phyloP scores from a whole-genome alignment of 2,329 filamentous ascomycete genomes.

The Dendryphion nanum region DNA sequence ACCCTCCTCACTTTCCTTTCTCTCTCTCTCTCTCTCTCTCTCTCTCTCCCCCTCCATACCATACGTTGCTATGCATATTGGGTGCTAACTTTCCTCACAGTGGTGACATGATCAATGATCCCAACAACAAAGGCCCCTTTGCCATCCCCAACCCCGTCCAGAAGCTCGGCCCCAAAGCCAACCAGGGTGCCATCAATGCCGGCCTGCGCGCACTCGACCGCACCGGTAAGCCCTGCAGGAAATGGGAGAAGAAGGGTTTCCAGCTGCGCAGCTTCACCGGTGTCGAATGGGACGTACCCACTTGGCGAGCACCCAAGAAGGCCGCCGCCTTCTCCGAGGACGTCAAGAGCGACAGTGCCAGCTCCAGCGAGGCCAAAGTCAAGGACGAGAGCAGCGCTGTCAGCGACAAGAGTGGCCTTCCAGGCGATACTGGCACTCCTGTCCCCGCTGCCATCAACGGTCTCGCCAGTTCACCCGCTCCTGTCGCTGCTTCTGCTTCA shows the following conservation, averaged over 20 bases:
- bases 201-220: slow-evolving; percentile 91
- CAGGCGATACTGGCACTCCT: slow-evolving; percentile 46
- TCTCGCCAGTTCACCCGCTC: slow-evolving; percentile 53
- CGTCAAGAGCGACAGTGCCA: slow-evolving; percentile 54
- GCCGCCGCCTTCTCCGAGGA: slow-evolving; percentile 58
- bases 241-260: slow-evolving; percentile 83
- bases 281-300: slow-evolving; percentile 73
- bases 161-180: slow-evolving; percentile 94
- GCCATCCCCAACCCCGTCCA: slow-evolving; percentile 54
- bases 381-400: slow-evolving; percentile 59
- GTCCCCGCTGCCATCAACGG: slow-evolving; percentile 43
- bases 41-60: neutral
- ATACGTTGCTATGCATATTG: neutral
- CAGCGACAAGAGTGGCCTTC: slow-evolving; percentile 61
- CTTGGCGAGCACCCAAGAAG: slow-evolving; percentile 76
- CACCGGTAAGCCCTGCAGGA: slow-evolving; percentile 86
- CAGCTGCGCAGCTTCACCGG: slow-evolving; percentile 91
- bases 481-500: slow-evolving; percentile 26
- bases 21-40: too few relatives aligned
- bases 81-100: slow-evolving; percentile 22
- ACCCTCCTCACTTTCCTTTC: neutral
- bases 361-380: slow-evolving; percentile 57
- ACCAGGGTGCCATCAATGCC: slow-evolving; percentile 96
- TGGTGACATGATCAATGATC: slow-evolving; percentile 53
- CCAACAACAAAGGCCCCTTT: slow-evolving; percentile 41